Base-by-base conservation (phyloP, 2,329 filamentous ascomycete genomes). In the Fusarium oxysporum region DNA sequence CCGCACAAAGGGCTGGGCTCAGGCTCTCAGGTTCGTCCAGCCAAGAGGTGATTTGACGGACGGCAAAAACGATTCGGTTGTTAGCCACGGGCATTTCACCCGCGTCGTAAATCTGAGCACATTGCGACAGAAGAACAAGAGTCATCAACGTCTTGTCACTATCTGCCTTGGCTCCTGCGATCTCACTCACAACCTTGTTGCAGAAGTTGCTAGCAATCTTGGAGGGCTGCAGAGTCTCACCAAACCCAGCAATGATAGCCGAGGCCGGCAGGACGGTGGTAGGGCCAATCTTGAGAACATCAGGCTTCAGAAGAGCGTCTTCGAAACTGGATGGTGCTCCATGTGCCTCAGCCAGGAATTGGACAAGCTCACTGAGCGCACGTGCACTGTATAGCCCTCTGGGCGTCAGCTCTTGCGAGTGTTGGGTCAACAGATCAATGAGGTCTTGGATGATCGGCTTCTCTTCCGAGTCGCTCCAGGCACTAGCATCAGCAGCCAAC, bases 41-140 rank as follows among this genome's bases (percentile, higher is more conserved):
- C 89, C 93, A 95, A 13, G 90, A 88, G 0, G 93, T 88, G 12
- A 97, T 86, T 71, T 95, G 92, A 78, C 93, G 93, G 45, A 96
- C 90, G 13, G 96, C 91, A 82, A 97, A 96, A 1, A 97, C 90
- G 6, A 96, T 82, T 30, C 95, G 89, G 76, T 95, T 91, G 48
- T 87, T 89, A 3, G 88, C 86, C 2, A 91, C 86, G 1, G 90
- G 90, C 12, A 91, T 71, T 68, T 86, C 82, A 5, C 85, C 87
- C 1, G 80, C 54, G 30, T 87, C 84, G 68, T 90, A 92, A 19
- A 90, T 80, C 13, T 82, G 80, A 65, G 88, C 80, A 62, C 84
- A 86, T 12, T 87, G 81, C 23, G 90, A 87, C 8, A 92, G 81
- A 3, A 92, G 81, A 5, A 88, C 85, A 6, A 92, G 80, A 0